Evolutionary conservation across 805 yeast genomes (phyloP).

Genomic region (Danielozyma ontarioensis): DNA sequence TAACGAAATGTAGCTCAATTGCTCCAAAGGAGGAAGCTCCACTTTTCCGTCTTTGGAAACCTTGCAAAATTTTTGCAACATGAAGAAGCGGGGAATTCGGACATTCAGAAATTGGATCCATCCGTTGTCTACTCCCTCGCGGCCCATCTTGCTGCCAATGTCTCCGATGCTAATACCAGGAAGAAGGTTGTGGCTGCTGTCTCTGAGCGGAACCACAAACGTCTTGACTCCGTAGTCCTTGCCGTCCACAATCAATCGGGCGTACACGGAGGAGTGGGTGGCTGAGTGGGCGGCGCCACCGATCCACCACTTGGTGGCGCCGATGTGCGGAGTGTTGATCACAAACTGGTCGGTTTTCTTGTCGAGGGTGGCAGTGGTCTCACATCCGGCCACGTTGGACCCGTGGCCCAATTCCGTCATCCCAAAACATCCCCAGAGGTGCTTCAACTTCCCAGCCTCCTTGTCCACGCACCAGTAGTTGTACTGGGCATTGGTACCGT

Average conservation of each 20-base stretch:
- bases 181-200: slow-evolving; percentile 35
- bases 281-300: slow-evolving; percentile 48
- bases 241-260: slow-evolving; percentile 40
- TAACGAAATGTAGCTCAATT: slow-evolving; percentile 38
- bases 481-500: slow-evolving; percentile 36
- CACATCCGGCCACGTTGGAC: slow-evolving; percentile 16
- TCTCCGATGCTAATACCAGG: slow-evolving; percentile 44
- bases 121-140: slow-evolving; percentile 45
- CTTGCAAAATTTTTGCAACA: slow-evolving; percentile 42
- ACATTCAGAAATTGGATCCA: slow-evolving; percentile 44
- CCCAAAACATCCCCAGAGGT: slow-evolving; percentile 69
- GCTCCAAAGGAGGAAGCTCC: slow-evolving; percentile 40
- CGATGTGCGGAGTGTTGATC: slow-evolving; percentile 43
- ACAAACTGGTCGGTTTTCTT: slow-evolving; percentile 36
- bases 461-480: slow-evolving; percentile 32
- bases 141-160: slow-evolving; percentile 46
- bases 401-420: slow-evolving; percentile 95
- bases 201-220: slow-evolving; percentile 43
- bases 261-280: slow-evolving; percentile 37
- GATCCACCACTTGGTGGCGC: slow-evolving; percentile 49
- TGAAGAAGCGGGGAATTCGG: slow-evolving; percentile 39
- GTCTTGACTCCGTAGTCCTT: slow-evolving; percentile 44
- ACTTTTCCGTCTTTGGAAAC: slow-evolving; percentile 38
- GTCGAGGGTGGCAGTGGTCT: slow-evolving; percentile 30
- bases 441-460: slow-evolving; percentile 29